phyloP scores from a whole-genome alignment of 129 eudicot species.

The Mikania micrantha region DNA sequence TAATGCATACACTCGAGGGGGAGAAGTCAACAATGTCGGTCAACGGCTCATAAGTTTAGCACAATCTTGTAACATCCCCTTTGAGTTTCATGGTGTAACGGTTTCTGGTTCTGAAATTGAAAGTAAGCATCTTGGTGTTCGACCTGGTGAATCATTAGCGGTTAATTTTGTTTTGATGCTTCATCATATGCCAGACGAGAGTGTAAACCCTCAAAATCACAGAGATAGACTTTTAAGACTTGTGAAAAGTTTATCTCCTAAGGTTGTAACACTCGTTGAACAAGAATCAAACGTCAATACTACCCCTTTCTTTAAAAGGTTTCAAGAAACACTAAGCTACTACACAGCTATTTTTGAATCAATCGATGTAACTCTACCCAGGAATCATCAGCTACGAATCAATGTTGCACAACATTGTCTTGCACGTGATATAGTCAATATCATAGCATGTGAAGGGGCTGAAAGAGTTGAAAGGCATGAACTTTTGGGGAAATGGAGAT shows the following conservation, averaged over 20 bases:
- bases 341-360: conserved; percentile 52
- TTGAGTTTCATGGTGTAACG: conserved; percentile 38
- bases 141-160: conserved; percentile 46
- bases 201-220: conserved; percentile 40
- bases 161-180: conserved; percentile 50
- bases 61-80: conserved; percentile 44
- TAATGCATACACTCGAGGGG: conserved; percentile 36
- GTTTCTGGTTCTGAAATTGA: conserved; percentile 31
- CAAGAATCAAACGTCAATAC: conserved; percentile 51
- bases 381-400: conserved; percentile 46
- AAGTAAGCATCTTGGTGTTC: conserved; percentile 20
- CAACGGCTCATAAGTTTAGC: conserved; percentile 36
- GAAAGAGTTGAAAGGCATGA: conserved; percentile 60
- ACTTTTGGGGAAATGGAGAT: conserved; percentile 47
- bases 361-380: conserved; percentile 42
- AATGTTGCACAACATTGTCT: conserved; percentile 54
- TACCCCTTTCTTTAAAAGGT: conserved; percentile 37
- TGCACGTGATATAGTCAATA: conserved; percentile 54
- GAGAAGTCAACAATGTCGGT: conserved; percentile 42
- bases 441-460: conserved; percentile 53
- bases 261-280: conserved; percentile 55
- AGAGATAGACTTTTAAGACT: conserved; percentile 44
- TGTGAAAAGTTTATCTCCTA: conserved; percentile 43
- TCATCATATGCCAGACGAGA: conserved; percentile 69
- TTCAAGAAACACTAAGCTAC: conserved; percentile 37